Conservation (phyloP, 2,329 filamentous ascomycete genomes). For the Aureobasidium sp. region DNA sequence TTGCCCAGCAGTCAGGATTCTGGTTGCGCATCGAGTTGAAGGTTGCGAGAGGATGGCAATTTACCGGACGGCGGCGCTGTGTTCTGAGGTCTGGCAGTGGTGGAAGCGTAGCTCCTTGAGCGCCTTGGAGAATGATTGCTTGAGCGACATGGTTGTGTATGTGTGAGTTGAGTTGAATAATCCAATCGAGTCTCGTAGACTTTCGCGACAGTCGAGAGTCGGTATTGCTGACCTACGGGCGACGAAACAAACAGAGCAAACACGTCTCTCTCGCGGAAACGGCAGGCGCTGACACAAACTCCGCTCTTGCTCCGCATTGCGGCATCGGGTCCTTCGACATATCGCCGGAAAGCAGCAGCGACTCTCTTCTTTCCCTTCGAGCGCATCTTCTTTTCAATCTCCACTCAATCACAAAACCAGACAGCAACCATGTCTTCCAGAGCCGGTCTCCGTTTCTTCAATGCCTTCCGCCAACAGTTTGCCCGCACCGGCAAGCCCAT, state of each 20-base stretch:
- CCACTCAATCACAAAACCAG: slow-evolving; percentile 13
- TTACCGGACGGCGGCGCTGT: slow-evolving; percentile 82
- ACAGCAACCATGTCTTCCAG: slow-evolving; percentile 47
- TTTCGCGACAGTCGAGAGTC: background rate
- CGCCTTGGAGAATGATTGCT: slow-evolving; percentile 82
- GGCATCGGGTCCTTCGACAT: slow-evolving; percentile 9
- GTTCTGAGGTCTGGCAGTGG: slow-evolving; percentile 90
- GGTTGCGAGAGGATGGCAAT: background rate
- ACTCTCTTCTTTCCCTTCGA: background rate
- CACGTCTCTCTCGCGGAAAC: background rate
- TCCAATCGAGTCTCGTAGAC: background rate
- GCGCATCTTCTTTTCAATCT: slow-evolving; percentile 43
- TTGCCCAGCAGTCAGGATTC: background rate
- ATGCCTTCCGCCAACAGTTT: slow-evolving; percentile 46
- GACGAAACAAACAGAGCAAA: slow-evolving; percentile 2
- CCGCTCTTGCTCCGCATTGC: slow-evolving; percentile 10
- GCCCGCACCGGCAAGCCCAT: slow-evolving; percentile 38
- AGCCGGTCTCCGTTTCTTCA: slow-evolving; percentile 50
- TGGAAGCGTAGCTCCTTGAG: slow-evolving; percentile 96
- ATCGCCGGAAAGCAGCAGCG: slow-evolving; percentile 2
- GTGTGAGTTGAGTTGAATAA: background rate
- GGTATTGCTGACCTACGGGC: background rate
- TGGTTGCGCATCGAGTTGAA: background rate
- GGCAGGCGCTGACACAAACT: slow-evolving; percentile 8
- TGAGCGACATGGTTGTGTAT: slow-evolving; percentile 63